A percentile compares a stretch with the other conserved stretches of the same genome.
Evolutionary conservation across 257 asterid species (phyloP).

Genomic region (Lantana camara): DNA sequence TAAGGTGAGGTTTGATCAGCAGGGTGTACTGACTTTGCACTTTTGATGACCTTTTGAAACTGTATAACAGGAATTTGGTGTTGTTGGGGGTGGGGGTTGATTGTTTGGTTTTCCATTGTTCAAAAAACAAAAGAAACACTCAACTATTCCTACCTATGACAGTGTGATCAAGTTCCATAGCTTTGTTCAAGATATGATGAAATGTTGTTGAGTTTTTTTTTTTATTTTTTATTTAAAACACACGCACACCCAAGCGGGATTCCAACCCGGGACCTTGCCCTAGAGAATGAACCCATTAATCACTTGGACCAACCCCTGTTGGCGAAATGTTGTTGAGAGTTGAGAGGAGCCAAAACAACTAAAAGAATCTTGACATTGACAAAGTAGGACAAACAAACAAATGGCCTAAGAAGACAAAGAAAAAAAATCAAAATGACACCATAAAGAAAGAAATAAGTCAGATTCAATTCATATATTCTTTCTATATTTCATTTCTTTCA

Average conservation of each 20-base stretch:
- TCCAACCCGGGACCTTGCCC: too few species aligned
- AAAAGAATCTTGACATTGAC: background rate
- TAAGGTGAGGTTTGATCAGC: conserved; percentile 32
- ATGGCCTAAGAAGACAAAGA: background rate
- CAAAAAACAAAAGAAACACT: background rate
- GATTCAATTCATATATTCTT: conserved; percentile 3
- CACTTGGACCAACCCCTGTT: too few species aligned
- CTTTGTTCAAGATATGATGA: background rate
- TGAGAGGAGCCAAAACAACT: background rate
- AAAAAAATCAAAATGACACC: background rate
- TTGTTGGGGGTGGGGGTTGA: too few species aligned
- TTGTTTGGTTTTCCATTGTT: too few species aligned
- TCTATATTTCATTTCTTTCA: background rate
- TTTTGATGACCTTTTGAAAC: too few species aligned
- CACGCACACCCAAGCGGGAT: too few species aligned
- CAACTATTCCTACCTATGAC: background rate
- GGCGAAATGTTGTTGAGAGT: background rate
- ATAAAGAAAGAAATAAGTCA: conserved; percentile 5
- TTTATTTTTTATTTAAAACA: too few species aligned
- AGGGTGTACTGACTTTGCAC: conserved; percentile 24
- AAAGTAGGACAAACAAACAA: background rate
- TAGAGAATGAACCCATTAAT: too few species aligned
- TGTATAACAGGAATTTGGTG: too few species aligned
- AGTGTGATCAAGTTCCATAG: background rate
- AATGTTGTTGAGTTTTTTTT: background rate